Conservation (phyloP, 495 filamentous ascomycete genomes). For the Aspergillus ellipticus region DNA sequence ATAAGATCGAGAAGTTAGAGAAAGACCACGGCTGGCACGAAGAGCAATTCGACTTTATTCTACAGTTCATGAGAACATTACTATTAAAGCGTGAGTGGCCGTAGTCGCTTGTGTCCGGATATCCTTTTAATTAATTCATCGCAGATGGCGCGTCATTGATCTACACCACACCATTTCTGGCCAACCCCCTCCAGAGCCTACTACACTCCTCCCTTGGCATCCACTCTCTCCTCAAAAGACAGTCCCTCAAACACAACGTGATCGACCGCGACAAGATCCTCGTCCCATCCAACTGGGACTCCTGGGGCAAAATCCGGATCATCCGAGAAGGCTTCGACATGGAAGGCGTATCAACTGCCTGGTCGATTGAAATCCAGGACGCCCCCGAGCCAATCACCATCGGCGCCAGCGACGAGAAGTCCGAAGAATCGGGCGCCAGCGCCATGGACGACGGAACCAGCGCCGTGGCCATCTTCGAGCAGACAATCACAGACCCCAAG, state of each 20-base stretch:
- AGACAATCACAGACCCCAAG: slow-evolving; percentile 69
- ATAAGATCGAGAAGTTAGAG: slow-evolving; percentile 84
- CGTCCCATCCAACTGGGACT: slow-evolving; percentile 96
- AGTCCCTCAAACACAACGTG: slow-evolving; percentile 86
- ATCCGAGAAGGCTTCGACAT: slow-evolving; percentile 92
- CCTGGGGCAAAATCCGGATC: slow-evolving; percentile 95
- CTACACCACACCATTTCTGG: slow-evolving; percentile 78
- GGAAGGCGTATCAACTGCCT: slow-evolving; percentile 77
- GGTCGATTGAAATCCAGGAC: slow-evolving; percentile 76
- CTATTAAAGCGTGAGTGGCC: slow-evolving; percentile 72
- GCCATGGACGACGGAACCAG: slow-evolving; percentile 44
- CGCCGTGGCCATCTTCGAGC: slow-evolving; percentile 72
- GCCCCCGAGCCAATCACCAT: slow-evolving; percentile 33
- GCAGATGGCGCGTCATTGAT: slow-evolving; percentile 86
- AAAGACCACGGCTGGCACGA: slow-evolving; percentile 88
- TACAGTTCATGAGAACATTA: slow-evolving; percentile 83
- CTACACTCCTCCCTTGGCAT: slow-evolving; percentile 87
- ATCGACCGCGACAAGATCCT: slow-evolving; percentile 94
- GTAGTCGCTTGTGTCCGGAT: neutral
- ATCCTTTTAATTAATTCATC: slow-evolving; percentile 22
- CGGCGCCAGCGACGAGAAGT: slow-evolving; percentile 17
- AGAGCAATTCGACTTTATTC: slow-evolving; percentile 86
- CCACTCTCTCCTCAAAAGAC: slow-evolving; percentile 78
- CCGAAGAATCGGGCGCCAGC: slow-evolving; percentile 17
- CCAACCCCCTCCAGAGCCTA: slow-evolving; percentile 74